These are phyloP conservation scores for Puya raimondii DNA, from an alignment of 176 grass and related monocot species.

Conservation along the genomic window DNA sequence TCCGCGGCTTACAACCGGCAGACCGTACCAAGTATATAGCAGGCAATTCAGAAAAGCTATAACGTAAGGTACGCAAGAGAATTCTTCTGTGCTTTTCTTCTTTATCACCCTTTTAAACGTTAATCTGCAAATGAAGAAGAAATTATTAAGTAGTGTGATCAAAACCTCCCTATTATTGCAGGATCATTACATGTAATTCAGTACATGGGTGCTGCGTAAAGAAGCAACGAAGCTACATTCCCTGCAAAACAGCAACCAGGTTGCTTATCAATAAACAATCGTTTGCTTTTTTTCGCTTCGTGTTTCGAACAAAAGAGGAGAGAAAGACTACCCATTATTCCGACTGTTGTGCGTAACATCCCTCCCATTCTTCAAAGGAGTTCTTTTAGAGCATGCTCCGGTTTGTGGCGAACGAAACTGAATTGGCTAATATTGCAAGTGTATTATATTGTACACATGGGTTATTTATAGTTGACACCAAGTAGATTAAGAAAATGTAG, in stretches of 20 bases:
- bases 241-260: constrained; percentile 30
- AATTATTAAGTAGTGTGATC: constrained; percentile 1
- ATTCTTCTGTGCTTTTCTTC: constrained; percentile 55
- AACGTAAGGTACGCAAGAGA: constrained; percentile 59
- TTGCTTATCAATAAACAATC: not conserved
- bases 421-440: not conserved
- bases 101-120: constrained; percentile 64
- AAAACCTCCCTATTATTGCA: not conserved
- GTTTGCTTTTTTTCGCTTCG: constrained; percentile 1
- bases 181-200: constrained; percentile 1
- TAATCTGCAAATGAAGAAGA: constrained; percentile 31
- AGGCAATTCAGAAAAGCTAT: constrained; percentile 47
- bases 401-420: not conserved
- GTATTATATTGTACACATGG: not conserved
- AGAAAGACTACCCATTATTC: constrained; percentile 42
- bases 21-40: constrained; percentile 53
- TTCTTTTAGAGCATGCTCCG: not conserved
- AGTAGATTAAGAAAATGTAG: not conserved
- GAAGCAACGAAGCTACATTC: constrained; percentile 42
- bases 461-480: not conserved
- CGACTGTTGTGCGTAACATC: constrained; percentile 29
- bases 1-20: constrained; percentile 49
- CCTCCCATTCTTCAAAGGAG: not conserved
- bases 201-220: constrained; percentile 66
- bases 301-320: not conserved